phyloP scores from a whole-genome alignment of 441 rosid genomes.

The Adansonia madagascariensis region DNA sequence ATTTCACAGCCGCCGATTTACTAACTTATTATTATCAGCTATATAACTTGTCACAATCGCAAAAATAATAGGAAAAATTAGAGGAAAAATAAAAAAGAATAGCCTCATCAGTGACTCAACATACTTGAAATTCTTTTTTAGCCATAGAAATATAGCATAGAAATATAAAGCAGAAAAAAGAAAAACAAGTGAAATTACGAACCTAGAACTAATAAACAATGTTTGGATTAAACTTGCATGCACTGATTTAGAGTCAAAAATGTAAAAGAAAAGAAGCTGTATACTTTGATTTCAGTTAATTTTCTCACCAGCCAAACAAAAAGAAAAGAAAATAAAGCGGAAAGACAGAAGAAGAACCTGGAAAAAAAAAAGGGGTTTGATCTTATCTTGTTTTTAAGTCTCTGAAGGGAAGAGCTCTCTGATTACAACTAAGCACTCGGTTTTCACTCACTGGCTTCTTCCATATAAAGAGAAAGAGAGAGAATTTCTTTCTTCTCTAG shows the following conservation, averaged over 20 bases:
- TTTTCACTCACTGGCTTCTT: no score
- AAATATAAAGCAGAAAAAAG: not conserved
- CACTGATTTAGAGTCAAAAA: no score
- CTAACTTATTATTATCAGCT: not conserved
- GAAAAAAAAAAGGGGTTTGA: not conserved
- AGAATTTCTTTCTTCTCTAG: no score
- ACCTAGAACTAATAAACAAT: not conserved
- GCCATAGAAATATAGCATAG: not conserved
- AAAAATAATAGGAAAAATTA: not conserved
- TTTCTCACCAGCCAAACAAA: constrained; percentile 21
- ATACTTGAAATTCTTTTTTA: not conserved
- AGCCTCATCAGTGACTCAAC: no score
- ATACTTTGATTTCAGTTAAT: not conserved
- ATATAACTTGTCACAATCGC: not conserved
- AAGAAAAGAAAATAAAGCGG: no score
- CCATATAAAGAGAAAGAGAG: no score
- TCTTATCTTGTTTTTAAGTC: not conserved
- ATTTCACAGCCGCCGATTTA: not conserved
- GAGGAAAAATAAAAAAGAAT: not conserved
- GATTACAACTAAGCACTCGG: not conserved
- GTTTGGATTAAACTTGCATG: no score
- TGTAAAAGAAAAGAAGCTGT: not conserved
- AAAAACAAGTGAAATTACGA: not conserved
- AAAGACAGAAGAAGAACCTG: no score
- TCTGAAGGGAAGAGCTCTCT: not conserved